Base-by-base conservation (phyloP, 495 filamentous ascomycete species). In the Aspergillus sclerotiicarbonarius region DNA sequence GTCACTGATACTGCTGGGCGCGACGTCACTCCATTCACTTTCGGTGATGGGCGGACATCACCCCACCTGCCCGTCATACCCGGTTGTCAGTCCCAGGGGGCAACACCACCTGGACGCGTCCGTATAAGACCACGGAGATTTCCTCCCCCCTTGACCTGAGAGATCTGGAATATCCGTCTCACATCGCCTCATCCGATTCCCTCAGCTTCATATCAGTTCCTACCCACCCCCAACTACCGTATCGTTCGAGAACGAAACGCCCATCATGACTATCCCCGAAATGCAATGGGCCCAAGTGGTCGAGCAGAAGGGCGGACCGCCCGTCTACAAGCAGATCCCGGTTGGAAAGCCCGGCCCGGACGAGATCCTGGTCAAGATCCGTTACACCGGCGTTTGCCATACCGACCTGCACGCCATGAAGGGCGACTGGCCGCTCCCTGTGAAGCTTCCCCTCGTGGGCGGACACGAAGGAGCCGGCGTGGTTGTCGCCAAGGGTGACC, bases 391-490 rank as follows among this genome's bases (percentile, higher is more conserved):
- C 68, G 92, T 97, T 57, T 96, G 92, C 80, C 91, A 96, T 78
- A 96, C 92, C 0, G 89, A 91, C 58, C 76, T 91, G 20, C 89
- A 94, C 76, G 90, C 91, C 51, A 79, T 92, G 75, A 90, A 87
- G 53, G 91, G 92, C 59, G 89, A 96, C 76, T 96, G 91, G 91
- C 92, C 92, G 10, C 71, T 96, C 43, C 67, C 76, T 6, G 82
- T 82, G 60, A 96, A 96, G 76, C 72, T 88, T 18, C 89, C 90
- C 13, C 80, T 96, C n/a, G 87, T 97, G 41, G 92, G 92, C 64
- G 92, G 92, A n/a, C 92, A 97, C 75, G 92, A 96, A 75, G 92
- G 89, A 56, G 90, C 92, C 31, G 92, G 92, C 66, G 74, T 92
- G 39, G 89, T 96, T 32, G 91, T 95, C 18, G 90, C 90, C 21